Evolutionary conservation across 1,284 basidiomycete species (phyloP).

Genomic region (Ganoderma leucocontextum): DNA sequence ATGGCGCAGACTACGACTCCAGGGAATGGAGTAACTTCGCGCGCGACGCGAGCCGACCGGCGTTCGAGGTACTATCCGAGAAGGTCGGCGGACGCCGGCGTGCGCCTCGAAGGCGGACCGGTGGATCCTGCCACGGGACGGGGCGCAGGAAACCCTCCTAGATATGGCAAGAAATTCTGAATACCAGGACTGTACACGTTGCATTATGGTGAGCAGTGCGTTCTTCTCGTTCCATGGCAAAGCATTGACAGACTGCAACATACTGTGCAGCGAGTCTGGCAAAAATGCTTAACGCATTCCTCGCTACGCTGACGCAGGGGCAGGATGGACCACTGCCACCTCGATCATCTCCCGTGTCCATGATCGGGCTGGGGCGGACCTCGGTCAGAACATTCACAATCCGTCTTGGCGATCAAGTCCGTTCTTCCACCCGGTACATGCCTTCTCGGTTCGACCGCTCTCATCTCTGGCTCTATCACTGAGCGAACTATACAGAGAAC

Average conservation of each 20-base stretch:
- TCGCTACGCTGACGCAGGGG: too few species aligned
- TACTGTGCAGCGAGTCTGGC: too few species aligned
- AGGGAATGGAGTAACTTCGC: not conserved
- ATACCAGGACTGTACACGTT: not conserved
- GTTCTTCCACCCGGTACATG: not conserved
- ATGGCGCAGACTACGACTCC: not conserved
- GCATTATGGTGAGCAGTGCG: conserved; percentile 12
- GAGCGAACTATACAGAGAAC: not conserved
- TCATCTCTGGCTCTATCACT: not conserved
- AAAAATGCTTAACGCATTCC: not conserved
- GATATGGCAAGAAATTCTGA: conserved; percentile 15
- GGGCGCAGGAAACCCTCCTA: conserved; percentile 5
- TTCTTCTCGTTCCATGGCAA: conserved; percentile 13
- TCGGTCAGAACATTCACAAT: not conserved
- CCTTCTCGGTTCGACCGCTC: not conserved
- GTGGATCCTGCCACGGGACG: not conserved
- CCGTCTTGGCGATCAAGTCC: not conserved
- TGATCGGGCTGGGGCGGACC: not conserved
- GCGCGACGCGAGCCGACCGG: not conserved
- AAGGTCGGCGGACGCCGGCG: conserved; percentile 15
- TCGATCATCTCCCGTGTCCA: not conserved
- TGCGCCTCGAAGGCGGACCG: conserved; percentile 21
- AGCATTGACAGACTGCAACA: not conserved
- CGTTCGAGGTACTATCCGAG: conserved; percentile 1
- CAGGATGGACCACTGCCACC: not conserved